Conservation (phyloP, 2,329 filamentous ascomycete genomes). For the Fusarium pseudograminearum region DNA sequence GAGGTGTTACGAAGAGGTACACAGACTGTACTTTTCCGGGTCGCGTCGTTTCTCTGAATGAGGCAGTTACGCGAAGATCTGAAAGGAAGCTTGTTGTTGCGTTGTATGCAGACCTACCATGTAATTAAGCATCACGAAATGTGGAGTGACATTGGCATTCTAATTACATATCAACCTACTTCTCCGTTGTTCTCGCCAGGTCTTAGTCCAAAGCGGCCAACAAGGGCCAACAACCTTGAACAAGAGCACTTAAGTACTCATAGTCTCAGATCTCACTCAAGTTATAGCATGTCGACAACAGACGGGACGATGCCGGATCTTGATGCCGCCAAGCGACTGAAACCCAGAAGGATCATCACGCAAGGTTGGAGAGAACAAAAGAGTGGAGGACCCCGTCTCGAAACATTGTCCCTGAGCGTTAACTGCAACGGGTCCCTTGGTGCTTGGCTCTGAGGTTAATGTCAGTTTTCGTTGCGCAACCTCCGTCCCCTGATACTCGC, state of each 20-base stretch:
- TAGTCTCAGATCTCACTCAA: conserved; percentile 22
- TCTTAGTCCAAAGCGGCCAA: not conserved
- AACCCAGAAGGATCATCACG: conserved; percentile 29
- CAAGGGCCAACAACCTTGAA: conserved; percentile 10
- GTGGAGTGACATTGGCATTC: not conserved
- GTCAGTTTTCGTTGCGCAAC: conserved; percentile 5
- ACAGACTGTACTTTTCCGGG: not conserved
- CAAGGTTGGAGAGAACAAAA: conserved; percentile 24
- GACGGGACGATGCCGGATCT: conserved; percentile 26
- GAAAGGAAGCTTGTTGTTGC: conserved; percentile 25
- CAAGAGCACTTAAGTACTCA: not conserved
- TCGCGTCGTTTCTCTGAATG: conserved; percentile 17
- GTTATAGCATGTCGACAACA: conserved; percentile 4
- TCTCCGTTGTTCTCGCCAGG: not conserved
- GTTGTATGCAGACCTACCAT: conserved; percentile 2
- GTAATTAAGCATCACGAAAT: not conserved
- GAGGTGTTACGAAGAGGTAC: conserved; percentile 17
- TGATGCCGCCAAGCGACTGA: conserved; percentile 28
- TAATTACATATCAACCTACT: not conserved
- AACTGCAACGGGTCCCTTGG: conserved; percentile 4
- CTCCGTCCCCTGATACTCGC: conserved; percentile 24
- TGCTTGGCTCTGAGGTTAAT: not conserved
- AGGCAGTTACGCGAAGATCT: conserved; percentile 35
- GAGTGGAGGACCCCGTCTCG: conserved; percentile 20
- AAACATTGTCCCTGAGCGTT: conserved; percentile 21